Evolutionary conservation across 345 rosid species (phyloP), one percentile per base, ranked within the genome.

Genomic region (Fremontodendron californicum): DNA sequence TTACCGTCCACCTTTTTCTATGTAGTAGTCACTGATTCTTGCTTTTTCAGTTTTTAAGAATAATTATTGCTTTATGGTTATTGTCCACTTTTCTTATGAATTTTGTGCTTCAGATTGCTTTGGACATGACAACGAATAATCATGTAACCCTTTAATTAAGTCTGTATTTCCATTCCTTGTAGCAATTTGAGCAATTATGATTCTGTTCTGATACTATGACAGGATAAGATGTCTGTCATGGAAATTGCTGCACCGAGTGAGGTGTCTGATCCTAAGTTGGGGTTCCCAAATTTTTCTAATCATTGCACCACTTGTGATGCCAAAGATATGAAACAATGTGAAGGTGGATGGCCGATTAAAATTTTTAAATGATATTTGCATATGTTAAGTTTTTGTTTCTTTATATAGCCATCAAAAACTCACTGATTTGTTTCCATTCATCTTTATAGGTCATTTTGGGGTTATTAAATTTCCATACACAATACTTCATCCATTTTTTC

Each of bases 361-460:
- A 40, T 0, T 40, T 46, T 19, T 75, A 29, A 73, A 61, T 61
- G 0, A 65, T 65, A 52, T 64, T 64, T 33, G 39, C 67, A 18
- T 13, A 37, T 71, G 43, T 37, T 69, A 23, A 31, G 21, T 52
- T 70, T 6, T 18, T 71, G 16, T 31, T 58, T 37, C 58, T 75
- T 71, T 40, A 48, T 27, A n/a, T 10, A 46, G 61, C 52, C 66
- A 73, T 39, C 0, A 12, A 31, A 16, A 25, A 10, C 19, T 33
- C 39, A 18, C 12, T 62, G 11, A 40, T 48, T 71, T 42, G 42
- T 45, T 73, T 48, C 39, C 60, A 13, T 62, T 69, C 35, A 27
- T 45, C 75, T 66, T 77, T 81, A 39, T 76, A 96, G 99, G 99
- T 51, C 99, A 96, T 82, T 90, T 88, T 40, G 99, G 98, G 43